Conservation (phyloP, 2,329 filamentous ascomycete species). For the Furcasterigmium furcatum region DNA sequence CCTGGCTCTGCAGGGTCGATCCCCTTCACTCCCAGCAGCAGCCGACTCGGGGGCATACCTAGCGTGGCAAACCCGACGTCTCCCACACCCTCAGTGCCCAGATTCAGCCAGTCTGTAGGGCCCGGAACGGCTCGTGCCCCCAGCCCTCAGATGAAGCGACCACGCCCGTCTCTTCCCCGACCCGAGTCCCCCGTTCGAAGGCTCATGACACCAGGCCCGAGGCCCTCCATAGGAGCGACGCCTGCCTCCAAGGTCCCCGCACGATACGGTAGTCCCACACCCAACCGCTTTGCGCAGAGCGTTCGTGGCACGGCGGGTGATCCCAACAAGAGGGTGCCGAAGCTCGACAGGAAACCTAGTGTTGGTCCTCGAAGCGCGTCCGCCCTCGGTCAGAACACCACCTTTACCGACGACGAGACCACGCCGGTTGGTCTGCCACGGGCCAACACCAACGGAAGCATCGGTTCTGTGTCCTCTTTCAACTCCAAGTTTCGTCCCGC, state of each 20-base stretch:
- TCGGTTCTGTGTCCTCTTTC: conserved; percentile 53
- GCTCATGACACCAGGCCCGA: conserved; percentile 55
- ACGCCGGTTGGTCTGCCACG: conserved; percentile 50
- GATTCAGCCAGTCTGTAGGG: conserved; percentile 87
- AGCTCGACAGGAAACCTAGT: conserved; percentile 46
- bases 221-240: conserved; percentile 51
- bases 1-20: conserved; percentile 47
- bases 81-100: conserved; percentile 63
- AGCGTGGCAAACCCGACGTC: conserved; percentile 61
- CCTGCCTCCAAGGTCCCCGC: conserved; percentile 48
- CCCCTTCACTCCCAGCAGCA: conserved; percentile 66
- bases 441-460: conserved; percentile 49
- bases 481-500: conserved; percentile 48
- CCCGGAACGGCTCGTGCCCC: conserved; percentile 58
- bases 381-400: conserved; percentile 47
- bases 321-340: conserved; percentile 52
- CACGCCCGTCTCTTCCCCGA: conserved; percentile 76
- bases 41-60: conserved; percentile 53
- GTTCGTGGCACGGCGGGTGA: conserved; percentile 60
- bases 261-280: conserved; percentile 60
- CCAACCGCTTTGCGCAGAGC: conserved; percentile 61
- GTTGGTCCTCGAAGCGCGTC: conserved; percentile 57
- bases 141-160: conserved; percentile 69
- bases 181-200: conserved; percentile 83
- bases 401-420: conserved; percentile 54